phyloP scores from a whole-genome alignment of 805 yeast species.

The Candida caryicola region DNA sequence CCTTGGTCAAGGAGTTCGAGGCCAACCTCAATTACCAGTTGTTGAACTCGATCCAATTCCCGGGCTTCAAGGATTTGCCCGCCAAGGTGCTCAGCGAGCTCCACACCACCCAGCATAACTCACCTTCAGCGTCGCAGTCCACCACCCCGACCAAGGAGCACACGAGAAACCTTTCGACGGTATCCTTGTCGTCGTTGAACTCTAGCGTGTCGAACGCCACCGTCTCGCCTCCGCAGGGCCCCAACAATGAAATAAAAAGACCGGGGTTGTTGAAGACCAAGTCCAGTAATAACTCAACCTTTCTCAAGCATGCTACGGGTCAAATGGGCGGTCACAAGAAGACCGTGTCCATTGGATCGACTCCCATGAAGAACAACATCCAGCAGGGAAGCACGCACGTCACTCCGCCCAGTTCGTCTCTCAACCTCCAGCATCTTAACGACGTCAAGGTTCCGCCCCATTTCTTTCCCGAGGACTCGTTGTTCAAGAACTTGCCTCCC shows the following conservation, averaged over 20 bases:
- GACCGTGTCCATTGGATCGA: slow-evolving; percentile 9
- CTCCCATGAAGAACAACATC: neutral
- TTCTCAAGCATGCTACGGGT: slow-evolving; percentile 16
- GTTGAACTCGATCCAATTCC: slow-evolving; percentile 37
- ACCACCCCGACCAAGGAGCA: slow-evolving; percentile 10
- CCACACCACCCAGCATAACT: neutral
- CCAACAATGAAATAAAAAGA: slow-evolving; percentile 11
- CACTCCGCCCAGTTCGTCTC: neutral
- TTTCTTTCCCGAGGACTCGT: slow-evolving; percentile 23
- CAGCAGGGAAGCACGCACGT: neutral
- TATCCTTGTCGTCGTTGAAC: neutral
- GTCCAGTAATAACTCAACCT: slow-evolving; percentile 19
- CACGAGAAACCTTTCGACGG: slow-evolving; percentile 2
- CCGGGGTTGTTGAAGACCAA: slow-evolving; percentile 24
- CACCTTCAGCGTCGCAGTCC: slow-evolving; percentile 3
- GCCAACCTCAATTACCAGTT: slow-evolving; percentile 37
- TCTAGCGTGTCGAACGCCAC: slow-evolving; percentile 1
- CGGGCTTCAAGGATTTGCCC: slow-evolving; percentile 45
- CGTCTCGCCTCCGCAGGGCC: neutral
- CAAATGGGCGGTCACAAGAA: slow-evolving; percentile 15
- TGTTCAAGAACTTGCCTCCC: slow-evolving; percentile 29
- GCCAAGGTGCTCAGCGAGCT: slow-evolving; percentile 10
- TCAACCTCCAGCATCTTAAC: slow-evolving; percentile 5
- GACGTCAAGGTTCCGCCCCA: slow-evolving; percentile 21
- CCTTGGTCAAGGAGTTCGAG: slow-evolving; percentile 45